phyloP scores from a whole-genome alignment of 345 rosid species.

The Zanthoxylum bungeanum region DNA sequence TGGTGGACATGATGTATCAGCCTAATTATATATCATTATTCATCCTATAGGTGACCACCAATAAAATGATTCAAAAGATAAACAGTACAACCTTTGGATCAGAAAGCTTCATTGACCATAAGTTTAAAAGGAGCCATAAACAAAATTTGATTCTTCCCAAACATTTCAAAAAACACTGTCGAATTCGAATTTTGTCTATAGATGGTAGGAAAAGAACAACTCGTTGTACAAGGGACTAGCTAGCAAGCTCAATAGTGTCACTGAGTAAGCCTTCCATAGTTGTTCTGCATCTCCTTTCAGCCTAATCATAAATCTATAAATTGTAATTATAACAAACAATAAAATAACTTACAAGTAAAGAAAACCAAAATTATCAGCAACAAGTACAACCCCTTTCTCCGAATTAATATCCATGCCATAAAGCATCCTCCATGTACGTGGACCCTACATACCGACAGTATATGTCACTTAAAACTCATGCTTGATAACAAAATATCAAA shows the following conservation, averaged over 20 bases:
- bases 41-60: neutral
- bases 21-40: neutral
- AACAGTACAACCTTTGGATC: neutral
- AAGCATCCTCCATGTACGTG: slow-evolving; percentile 80
- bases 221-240: neutral
- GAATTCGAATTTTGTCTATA: neutral
- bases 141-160: neutral
- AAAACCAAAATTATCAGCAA: slow-evolving; percentile 81
- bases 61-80: neutral
- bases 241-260: neutral
- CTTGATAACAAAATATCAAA: neutral
- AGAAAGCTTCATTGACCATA: neutral
- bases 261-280: neutral
- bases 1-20: neutral
- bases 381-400: slow-evolving; percentile 72
- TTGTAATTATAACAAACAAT: neutral
- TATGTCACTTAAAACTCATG: neutral
- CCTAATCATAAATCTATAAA: neutral
- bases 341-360: slow-evolving; percentile 67
- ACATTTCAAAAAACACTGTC: neutral
- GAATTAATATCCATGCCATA: slow-evolving; percentile 91
- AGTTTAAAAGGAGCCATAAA: too few relatives aligned
- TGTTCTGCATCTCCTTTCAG: neutral
- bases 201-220: neutral
- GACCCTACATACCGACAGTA: slow-evolving; percentile 45